Evolutionary conservation across 352 stramenopile species (phyloP), one percentile per base, ranked within the genome.

Genomic region (Plasmopara viticola): DNA sequence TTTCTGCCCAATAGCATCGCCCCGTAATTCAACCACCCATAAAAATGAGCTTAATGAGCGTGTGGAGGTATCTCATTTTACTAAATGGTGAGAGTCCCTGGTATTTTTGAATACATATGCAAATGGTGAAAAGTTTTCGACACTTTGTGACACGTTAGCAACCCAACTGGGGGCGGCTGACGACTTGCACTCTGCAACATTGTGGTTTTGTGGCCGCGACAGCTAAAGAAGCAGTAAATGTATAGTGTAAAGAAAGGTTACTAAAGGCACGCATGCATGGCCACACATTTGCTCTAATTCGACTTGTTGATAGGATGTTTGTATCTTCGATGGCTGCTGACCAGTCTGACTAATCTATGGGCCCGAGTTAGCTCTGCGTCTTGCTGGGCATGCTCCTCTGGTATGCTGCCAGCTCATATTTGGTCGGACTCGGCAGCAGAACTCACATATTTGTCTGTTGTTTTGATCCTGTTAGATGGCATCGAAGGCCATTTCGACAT

Each of bases 181-280:
- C 2, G 95, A 98, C 62, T 39, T 84, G 34, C 71, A 86, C 56
- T 96, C 83, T 53, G 96, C 96, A 15, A 97, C 87, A 34, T 67
- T 98, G 18, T 98, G 95, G 66, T 98, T 96, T 72, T 99, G 91
- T 98, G 94, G 90, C 93, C n/a, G 78, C 92, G 34, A 94, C 95
- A 42, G 72, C 94, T 7, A 71, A 89, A 58, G 94, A 94, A 68
- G 90, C 80, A 0, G 83, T 94, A 35, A 74, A 67, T 40, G 84
- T 93, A 3, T 93, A 81, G 74, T 94, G 96, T 58, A 96, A 94
- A 73, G 89, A 95, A 61, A 84, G 78, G 44, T 78, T 95, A 43
- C 56, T 90, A 17, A 70, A 95, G 49, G 60, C 74, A 51, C 79
- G 74, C 30, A 80, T 78, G 15, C 67, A 74, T 10, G 74, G 77